A percentile compares a stretch with the other conserved stretches of the same genome.
Conservation (phyloP, 2,329 filamentous ascomycete species). For the Phaeosphaeria sp. region DNA sequence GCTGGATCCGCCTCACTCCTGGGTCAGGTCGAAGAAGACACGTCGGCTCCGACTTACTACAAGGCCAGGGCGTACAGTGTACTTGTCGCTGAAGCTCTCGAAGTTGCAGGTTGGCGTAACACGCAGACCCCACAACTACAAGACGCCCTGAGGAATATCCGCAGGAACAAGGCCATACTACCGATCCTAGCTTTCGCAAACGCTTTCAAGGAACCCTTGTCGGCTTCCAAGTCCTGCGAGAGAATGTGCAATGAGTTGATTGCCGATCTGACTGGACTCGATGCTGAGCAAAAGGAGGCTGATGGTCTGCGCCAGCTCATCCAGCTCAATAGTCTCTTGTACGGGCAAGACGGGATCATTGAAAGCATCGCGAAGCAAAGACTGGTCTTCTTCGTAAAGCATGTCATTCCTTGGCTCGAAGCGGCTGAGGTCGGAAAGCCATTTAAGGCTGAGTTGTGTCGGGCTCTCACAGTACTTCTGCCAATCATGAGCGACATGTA, state of each 20-base stretch:
- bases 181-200: constrained; percentile 57
- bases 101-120: constrained; percentile 50
- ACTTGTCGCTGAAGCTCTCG: constrained; percentile 49
- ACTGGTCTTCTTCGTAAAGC: constrained; percentile 81
- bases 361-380: constrained; percentile 66
- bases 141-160: constrained; percentile 41
- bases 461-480: constrained; percentile 63
- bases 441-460: constrained; percentile 65
- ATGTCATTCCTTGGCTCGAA: constrained; percentile 75
- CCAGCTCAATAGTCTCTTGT: constrained; percentile 62
- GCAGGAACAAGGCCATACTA: constrained; percentile 51
- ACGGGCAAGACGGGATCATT: constrained; percentile 56
- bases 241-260: constrained; percentile 67
- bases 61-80: constrained; percentile 48
- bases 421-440: constrained; percentile 55
- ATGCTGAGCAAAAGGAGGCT: constrained; percentile 51
- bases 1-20: constrained; percentile 34
- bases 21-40: constrained; percentile 23
- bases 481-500: constrained; percentile 82
- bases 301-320: constrained; percentile 59
- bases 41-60: constrained; percentile 50
- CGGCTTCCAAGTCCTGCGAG: constrained; percentile 56
- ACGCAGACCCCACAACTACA: constrained; percentile 46
- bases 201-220: constrained; percentile 57
- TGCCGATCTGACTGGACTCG: constrained; percentile 64